Evolutionary conservation across 768 basidiomycete genomes (phyloP).

Genomic region (Pleurotus giganteus): DNA sequence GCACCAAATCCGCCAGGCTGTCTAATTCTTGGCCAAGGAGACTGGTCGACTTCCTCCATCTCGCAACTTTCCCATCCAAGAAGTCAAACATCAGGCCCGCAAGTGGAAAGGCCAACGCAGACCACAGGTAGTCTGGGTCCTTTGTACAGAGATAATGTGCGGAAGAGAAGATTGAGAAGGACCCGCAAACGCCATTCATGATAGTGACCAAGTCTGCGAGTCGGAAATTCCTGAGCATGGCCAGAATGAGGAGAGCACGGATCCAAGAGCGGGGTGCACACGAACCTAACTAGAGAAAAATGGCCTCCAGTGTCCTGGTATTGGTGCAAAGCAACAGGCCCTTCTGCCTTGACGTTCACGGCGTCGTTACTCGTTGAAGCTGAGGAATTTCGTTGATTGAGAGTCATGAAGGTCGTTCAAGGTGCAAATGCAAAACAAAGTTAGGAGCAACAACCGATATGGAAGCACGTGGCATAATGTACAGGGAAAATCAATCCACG

Average conservation of each 20-base stretch:
- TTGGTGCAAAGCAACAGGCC: conserved; percentile 60
- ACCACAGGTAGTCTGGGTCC: conserved; percentile 78
- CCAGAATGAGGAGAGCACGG: conserved; percentile 15
- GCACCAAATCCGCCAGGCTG: conserved; percentile 90
- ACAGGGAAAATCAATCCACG: conserved; percentile 21
- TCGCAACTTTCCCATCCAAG: conserved; percentile 94
- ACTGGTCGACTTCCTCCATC: conserved; percentile 94
- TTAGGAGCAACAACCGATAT: conserved; percentile 4
- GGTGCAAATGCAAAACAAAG: conserved; percentile 6
- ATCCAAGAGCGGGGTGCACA: conserved; percentile 14
- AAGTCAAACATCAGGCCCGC: conserved; percentile 98
- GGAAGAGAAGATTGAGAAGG: conserved; percentile 91
- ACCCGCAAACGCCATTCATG: conserved; percentile 98
- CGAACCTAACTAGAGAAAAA: conserved; percentile 94
- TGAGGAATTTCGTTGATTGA: conserved; percentile 55
- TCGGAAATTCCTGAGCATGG: conserved; percentile 79
- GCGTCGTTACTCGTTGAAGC: conserved; percentile 25
- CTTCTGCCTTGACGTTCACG: conserved; percentile 15
- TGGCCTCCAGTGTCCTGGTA: conserved; percentile 91
- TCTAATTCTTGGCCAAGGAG: conserved; percentile 98
- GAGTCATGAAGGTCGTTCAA: conserved; percentile 21
- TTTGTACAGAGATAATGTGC: conserved; percentile 83
- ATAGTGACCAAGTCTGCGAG: conserved; percentile 98
- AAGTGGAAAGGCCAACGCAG: conserved; percentile 84
- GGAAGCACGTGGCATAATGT: not conserved